Conservation (phyloP, 83 land plant genomes). For the Picea abies region DNA sequence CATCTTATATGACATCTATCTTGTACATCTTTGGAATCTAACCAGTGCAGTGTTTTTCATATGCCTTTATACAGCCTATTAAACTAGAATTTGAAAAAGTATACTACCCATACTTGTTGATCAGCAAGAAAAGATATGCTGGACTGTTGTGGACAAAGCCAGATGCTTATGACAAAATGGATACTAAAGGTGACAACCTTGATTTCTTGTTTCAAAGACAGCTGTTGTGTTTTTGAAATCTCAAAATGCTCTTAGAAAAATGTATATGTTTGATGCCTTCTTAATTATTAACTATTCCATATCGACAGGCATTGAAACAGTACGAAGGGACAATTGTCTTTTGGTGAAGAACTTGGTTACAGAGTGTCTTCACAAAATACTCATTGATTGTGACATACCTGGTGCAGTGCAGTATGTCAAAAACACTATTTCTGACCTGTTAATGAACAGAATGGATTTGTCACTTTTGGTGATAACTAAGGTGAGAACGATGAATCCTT, state of each 20-base stretch:
- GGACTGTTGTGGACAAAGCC: conserved; percentile 94
- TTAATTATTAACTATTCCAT: conserved; percentile 8
- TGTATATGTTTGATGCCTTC: not conserved
- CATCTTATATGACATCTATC: not conserved
- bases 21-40: not conserved
- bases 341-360: conserved; percentile 94
- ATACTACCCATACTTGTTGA: conserved; percentile 92
- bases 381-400: conserved; percentile 86
- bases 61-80: conserved; percentile 73
- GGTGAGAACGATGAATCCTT: conserved; percentile 36
- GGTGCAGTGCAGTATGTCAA: conserved; percentile 97
- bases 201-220: not conserved
- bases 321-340: conserved; percentile 96
- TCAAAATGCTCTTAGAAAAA: not conserved
- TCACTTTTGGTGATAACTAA: conserved; percentile 98
- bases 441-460: conserved; percentile 98
- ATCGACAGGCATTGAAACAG: conserved; percentile 93
- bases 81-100: conserved; percentile 99
- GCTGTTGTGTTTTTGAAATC: not conserved
- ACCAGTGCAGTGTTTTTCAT: not conserved
- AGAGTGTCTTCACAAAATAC: conserved; percentile 91
- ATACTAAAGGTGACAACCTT: conserved; percentile 79
- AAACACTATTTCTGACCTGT: conserved; percentile 90
- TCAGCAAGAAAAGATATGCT: conserved; percentile 99
- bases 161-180: conserved; percentile 95